These are phyloP conservation scores for Globisporangium perplexum DNA, from an alignment of 352 stramenopile species.

Conservation along the genomic window DNA sequence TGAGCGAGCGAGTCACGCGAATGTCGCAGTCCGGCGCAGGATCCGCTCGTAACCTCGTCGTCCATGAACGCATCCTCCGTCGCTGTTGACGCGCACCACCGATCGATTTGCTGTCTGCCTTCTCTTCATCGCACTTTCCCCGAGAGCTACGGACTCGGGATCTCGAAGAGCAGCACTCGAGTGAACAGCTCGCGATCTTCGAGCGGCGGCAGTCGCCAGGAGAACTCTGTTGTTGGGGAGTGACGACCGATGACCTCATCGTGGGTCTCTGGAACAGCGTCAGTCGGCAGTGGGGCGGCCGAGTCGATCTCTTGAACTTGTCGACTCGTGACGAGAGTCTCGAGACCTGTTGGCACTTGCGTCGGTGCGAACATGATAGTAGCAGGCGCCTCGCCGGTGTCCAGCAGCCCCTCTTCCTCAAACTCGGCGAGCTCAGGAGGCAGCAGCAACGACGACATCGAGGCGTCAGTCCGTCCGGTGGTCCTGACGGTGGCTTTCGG, in stretches of 20 bases:
- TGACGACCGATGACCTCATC: not conserved
- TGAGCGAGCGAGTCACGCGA: not conserved
- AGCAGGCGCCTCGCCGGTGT: not conserved
- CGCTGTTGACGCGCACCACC: slow-evolving; percentile 4
- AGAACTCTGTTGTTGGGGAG: not conserved
- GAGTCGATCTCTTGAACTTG: too few species aligned
- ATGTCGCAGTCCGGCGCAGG: too few species aligned
- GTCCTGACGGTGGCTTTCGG: not conserved
- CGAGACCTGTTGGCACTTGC: not conserved
- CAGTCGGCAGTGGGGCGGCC: too few species aligned
- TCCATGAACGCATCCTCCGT: slow-evolving; percentile 16
- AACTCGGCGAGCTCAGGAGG: slow-evolving; percentile 51
- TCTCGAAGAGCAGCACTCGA: slow-evolving; percentile 12
- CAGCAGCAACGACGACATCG: slow-evolving; percentile 13
- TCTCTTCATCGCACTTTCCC: too few species aligned
- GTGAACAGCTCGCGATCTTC: slow-evolving; percentile 12
- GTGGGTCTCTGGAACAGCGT: not conserved
- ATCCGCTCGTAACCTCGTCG: not conserved
- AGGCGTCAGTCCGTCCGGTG: not conserved
- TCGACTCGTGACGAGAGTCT: not conserved
- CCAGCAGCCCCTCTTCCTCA: slow-evolving; percentile 43
- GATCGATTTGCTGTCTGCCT: too few species aligned
- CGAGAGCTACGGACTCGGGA: slow-evolving; percentile 13
- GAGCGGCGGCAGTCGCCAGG: slow-evolving; percentile 24
- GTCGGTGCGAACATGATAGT: too few species aligned